Percentiles rank a stretch among this genome's conserved stretches.
Evolutionary conservation across 2,329 filamentous ascomycete species (phyloP).

Genomic region (Penicillium frequentans): DNA sequence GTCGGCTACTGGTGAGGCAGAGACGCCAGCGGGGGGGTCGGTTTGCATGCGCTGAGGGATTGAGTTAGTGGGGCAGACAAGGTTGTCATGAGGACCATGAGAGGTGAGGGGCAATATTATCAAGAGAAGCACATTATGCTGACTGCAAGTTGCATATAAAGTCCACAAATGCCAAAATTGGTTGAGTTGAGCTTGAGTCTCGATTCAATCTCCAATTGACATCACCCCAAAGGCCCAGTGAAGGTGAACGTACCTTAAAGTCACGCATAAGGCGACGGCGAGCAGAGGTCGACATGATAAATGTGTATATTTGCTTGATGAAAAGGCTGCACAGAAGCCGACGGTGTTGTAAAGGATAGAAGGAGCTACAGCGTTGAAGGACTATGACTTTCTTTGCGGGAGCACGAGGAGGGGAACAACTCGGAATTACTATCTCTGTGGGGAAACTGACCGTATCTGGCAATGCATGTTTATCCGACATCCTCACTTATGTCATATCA

Average conservation of each 20-base stretch:
- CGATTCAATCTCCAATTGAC: background rate
- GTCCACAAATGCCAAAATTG: background rate
- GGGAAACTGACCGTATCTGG: constrained; percentile 12
- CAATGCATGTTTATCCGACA: background rate
- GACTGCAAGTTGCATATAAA: background rate
- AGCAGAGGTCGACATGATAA: constrained; percentile 82
- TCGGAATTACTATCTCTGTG: constrained; percentile 18
- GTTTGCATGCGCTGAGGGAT: constrained; percentile 88
- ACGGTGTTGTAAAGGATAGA: background rate
- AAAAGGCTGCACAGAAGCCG: background rate
- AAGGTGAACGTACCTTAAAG: constrained; percentile 76
- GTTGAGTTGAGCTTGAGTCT: background rate
- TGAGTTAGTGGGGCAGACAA: constrained; percentile 9
- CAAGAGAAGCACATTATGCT: background rate
- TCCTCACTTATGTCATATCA: constrained; percentile 16
- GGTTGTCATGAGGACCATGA: background rate
- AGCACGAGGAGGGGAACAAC: constrained; percentile 13
- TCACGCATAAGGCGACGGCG: constrained; percentile 97
- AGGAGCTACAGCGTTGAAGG: background rate
- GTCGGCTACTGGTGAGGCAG: constrained; percentile 82
- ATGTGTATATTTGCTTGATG: background rate
- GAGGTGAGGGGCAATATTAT: background rate
- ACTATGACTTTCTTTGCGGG: background rate
- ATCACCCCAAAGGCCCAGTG: background rate
- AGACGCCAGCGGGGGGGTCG: constrained; percentile 93